These are phyloP conservation scores for Dorcoceras hygrometricum DNA, from an alignment of 257 asterid genomes.

Conservation along the genomic window DNA sequence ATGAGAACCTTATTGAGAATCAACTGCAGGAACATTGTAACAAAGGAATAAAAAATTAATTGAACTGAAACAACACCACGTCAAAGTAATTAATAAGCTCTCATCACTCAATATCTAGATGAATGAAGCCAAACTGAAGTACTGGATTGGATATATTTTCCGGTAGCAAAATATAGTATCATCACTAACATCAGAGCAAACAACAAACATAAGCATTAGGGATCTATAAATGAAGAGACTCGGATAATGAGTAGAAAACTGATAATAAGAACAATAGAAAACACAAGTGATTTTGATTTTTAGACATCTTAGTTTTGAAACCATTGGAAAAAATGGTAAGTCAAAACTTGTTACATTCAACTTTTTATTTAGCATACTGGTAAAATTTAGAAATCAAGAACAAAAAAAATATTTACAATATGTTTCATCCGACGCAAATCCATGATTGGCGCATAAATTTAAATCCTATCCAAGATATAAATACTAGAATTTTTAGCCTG, in stretches of 20 bases:
- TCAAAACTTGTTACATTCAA: background rate
- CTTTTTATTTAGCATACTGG: background rate
- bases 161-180: constrained; percentile 4
- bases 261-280: background rate
- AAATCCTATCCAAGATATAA: no score
- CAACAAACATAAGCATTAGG: constrained; percentile 3
- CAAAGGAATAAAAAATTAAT: constrained; percentile 19
- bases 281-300: background rate
- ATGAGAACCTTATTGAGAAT: constrained; percentile 77
- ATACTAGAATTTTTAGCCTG: background rate
- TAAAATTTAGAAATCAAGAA: background rate
- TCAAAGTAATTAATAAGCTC: constrained; percentile 5
- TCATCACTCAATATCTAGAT: constrained; percentile 8
- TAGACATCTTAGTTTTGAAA: background rate
- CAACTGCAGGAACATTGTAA: constrained; percentile 48
- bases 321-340: background rate
- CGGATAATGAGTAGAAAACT: background rate
- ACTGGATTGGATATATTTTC: background rate
- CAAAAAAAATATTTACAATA: background rate
- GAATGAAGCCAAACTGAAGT: constrained; percentile 1
- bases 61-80: constrained; percentile 2
- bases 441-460: background rate
- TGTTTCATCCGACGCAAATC: background rate
- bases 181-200: constrained; percentile 11
- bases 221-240: constrained; percentile 1